Evolutionary conservation across 305 asterid species (phyloP), one percentile per base, ranked within the genome.

Genomic region (Caryopteris hybrid): DNA sequence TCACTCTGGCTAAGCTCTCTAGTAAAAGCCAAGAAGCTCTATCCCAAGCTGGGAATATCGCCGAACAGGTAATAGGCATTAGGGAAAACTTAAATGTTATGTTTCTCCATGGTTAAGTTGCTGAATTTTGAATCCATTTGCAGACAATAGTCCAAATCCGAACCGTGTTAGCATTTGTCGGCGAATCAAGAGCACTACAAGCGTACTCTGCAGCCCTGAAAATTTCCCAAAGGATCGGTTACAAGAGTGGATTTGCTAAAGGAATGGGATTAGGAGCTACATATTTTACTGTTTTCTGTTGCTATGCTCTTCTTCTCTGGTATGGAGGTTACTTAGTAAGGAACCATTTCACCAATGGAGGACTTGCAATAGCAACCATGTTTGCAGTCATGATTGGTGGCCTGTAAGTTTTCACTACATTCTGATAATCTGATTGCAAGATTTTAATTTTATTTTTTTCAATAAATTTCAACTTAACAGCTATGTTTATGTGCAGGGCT

Each of bases 341-440:
- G 79, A 95, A 88, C 68, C 92, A 79, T 60, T 79, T 58, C 69
- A 88, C 97, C 16, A 86, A 91, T 55, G 97, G 97, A 59, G 97
- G 97, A 50, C 88, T 91, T 33, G 97, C 96, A 10, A 91, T 91
- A 45, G 87, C 98, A 29, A 91, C 98, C 7, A 87, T 89, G 96
- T 91, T 91, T 68, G 92, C 96, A 0, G 98, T 91, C 16, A 91
- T 89, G 98, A 87, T 91, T 16, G 98, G 98, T 73, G 96, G 98
- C 51, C 76, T 91, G 95, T 91, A 80, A 86, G 98, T 86, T 62
- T 33, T 21, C 16, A 21, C 31, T 25, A 22, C 41, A 21, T 54
- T 20, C 18, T 20, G 21, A 9, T 45, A n/a, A 25, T 18, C 8
- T 16, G 8, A 23, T 27, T 25, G 41, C 20, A 34, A 21, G 20